Evolutionary conservation across 2,329 filamentous ascomycete genomes (phyloP), one percentile per base, ranked within the genome.

Genomic region (Thielaviopsis ethacetica): DNA sequence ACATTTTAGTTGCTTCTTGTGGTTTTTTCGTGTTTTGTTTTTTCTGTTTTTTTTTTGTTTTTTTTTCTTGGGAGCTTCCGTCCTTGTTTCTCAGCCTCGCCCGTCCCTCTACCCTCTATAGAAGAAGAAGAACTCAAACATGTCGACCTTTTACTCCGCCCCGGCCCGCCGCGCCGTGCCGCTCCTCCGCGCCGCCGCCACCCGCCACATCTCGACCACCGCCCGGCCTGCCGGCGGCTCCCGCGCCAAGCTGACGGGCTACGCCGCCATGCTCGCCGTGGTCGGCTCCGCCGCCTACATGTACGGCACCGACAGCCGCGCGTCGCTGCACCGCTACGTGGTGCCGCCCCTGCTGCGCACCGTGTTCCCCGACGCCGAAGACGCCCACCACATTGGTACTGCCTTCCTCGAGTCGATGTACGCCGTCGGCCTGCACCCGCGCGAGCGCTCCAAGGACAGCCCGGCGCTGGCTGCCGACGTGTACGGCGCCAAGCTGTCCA

Each of bases 341-440:
- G 75, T 85, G 15, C 83, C 86, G 1, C 86, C 79, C 0, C 67
- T 83, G 19, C 68, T 93, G 4, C 83, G 88, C 55, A 71, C 76
- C 57, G 60, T 87, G 60, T 85, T 81, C 69, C 77, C 84, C 4
- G 87, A 93, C 65, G 86, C 86, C 60, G 93, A 98, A 71, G 89
- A 95, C 47, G 93, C 91, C n/a, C 93, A 98, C 69, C 85, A 94
- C 67, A 76, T 78, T 22, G 87, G 88, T 56, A 89, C 88, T 2
- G 73, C 77, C 44, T 76, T 82, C 6, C 74, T 98, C 66, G 86
- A 87, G 71, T 72, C 74, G 1, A 77, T 95, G 19, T 86, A 93
- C 71, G 75, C 77, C 53, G 78, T 91, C 58, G 84, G 85, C 38
- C 71, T 97, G 34, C 80, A 96, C 68, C 87, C 89, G 3, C 81